Conservation (phyloP, 1,284 basidiomycete species). For the Fomitopsis pinicola region DNA sequence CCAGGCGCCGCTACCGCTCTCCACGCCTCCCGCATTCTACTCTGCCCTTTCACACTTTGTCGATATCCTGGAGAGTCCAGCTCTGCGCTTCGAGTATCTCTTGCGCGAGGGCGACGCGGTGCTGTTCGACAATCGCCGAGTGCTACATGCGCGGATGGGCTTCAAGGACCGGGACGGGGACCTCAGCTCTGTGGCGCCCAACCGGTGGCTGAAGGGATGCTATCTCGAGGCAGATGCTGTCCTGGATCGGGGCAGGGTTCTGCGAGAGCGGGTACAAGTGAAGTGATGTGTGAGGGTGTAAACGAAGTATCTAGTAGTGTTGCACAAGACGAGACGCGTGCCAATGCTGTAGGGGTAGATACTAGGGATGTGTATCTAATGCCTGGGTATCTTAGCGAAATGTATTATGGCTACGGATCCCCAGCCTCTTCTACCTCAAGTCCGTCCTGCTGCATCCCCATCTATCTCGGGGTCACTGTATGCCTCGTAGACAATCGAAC, state of each 20-base stretch:
- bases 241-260: constrained; percentile 50
- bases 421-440: no score
- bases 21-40: constrained; percentile 57
- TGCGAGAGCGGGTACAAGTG: not conserved
- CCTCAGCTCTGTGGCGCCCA: constrained; percentile 35
- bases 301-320: no score
- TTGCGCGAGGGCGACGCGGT: constrained; percentile 85
- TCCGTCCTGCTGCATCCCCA: no score
- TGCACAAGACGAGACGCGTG: no score
- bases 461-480: no score
- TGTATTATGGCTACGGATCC: no score
- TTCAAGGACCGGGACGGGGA: constrained; percentile 45
- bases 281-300: not conserved
- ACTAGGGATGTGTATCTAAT: no score
- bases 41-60: constrained; percentile 66
- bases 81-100: constrained; percentile 60
- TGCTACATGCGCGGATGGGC: constrained; percentile 83
- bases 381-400: no score
- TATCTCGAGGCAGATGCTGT: constrained; percentile 81
- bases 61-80: constrained; percentile 50
- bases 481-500: no score
- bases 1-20: constrained; percentile 71
- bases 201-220: constrained; percentile 83
- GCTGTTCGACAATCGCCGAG: constrained; percentile 91
- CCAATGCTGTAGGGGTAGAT: no score